Percentiles rank a stretch among this genome's conserved stretches.
Conservation (phyloP, 2,329 filamentous ascomycete species). For the Coniochaeta pulveracea region DNA sequence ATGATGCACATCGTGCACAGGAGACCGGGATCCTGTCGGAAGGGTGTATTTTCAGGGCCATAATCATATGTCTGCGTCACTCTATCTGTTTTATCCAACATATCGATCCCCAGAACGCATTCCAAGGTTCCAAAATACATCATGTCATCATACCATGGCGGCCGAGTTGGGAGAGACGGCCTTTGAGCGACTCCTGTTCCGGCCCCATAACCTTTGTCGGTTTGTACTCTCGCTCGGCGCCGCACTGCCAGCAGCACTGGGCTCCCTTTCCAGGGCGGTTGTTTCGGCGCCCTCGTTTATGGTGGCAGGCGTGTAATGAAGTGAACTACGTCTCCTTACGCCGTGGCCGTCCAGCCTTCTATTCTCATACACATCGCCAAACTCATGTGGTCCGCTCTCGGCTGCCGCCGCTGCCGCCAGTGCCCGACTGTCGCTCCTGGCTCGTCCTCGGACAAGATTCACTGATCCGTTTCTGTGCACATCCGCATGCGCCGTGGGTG, state of each 20-base stretch:
- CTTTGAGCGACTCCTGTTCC: too few relatives aligned
- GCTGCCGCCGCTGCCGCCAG: constrained; percentile 2
- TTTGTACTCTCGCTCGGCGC: not conserved
- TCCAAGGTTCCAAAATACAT: too few relatives aligned
- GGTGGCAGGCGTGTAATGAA: not conserved
- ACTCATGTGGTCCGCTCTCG: not conserved
- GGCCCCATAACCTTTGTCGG: too few relatives aligned
- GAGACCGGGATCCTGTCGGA: too few relatives aligned
- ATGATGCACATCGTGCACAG: too few relatives aligned
- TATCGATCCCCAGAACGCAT: too few relatives aligned
- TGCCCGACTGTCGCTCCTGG: not conserved
- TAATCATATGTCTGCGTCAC: too few relatives aligned
- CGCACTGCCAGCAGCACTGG: not conserved
- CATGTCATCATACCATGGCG: too few relatives aligned
- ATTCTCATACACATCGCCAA: constrained; percentile 3
- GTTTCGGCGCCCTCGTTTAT: not conserved
- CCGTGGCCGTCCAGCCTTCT: not conserved
- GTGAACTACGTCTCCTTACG: not conserved
- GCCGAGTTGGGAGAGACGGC: too few relatives aligned
- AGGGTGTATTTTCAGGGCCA: too few relatives aligned
- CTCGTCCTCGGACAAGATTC: not conserved
- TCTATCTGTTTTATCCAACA: too few relatives aligned
- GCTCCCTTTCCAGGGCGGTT: not conserved
- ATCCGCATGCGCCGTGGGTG: not conserved
- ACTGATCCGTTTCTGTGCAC: too few relatives aligned